Base-by-base conservation (phyloP, 169 alveolate genomes). In the Plasmodium adleri region DNA sequence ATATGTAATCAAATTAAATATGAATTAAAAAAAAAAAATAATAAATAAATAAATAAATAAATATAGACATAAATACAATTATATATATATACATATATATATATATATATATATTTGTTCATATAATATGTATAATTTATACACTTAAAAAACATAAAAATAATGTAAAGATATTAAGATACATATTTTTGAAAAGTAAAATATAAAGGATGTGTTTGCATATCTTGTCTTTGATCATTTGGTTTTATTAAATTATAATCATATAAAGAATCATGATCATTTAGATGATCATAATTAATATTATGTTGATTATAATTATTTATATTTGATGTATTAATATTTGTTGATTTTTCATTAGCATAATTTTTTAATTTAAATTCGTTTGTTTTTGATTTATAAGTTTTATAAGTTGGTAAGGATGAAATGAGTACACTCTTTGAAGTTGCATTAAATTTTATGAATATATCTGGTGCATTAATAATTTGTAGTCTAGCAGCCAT, bases 401-500 rank as follows among this genome's bases (percentile, higher is more conserved):
- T 67, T 62, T 80, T 80, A 74, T 80, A 80, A n/a, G 91, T 67
- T 39, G 91, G 91, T 28, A 80, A 24, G n/a, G 91, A 52, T n/a
- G 85, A 68, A 71, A 80, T 67, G 22, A 80, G 54, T 3, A 68
- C 83, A 70, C 85, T 80, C 52, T 72, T 39, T 24, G 91, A 63
- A 22, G 59, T 80, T 28, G 91, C 91, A 80, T 80, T 50, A 68
- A 68, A 67, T 22, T 80, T 80, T 54, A 80, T 71, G 73, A 39
- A 80, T 66, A 58, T 10, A 54, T 80, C 91, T 62, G 91, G 91
- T 10, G 91, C 91, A 80, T 70, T 58, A 22, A 80, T 15, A 80
- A 80, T 68, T 80, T 80, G 91, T 47, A 80, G 83, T 28, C 91
- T 32, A 10, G 90, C 83, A 80, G 90, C 90, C 90, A 80, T 80